These are phyloP conservation scores for Oryza officinalis DNA, from an alignment of 176 grass and related monocot genomes.

Conservation along the genomic window DNA sequence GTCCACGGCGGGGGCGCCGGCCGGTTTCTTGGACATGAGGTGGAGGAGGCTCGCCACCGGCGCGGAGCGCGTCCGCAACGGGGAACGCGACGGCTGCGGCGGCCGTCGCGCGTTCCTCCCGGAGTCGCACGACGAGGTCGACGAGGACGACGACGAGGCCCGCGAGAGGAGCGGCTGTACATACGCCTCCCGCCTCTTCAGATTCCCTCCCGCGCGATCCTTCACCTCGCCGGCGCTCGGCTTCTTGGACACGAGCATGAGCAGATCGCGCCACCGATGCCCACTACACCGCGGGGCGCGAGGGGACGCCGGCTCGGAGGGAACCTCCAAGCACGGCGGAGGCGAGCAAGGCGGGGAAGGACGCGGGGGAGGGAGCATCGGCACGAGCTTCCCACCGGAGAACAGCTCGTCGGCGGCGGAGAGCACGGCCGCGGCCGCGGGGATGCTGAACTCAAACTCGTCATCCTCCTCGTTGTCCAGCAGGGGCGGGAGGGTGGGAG, in stretches of 20 bases:
- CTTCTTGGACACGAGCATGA: constrained; percentile 46
- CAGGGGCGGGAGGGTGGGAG: neutral
- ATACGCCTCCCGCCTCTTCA: constrained; percentile 15
- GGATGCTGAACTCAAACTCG: constrained; percentile 68
- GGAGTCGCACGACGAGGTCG: constrained; percentile 48
- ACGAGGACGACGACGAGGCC: constrained; percentile 43
- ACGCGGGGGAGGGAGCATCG: constrained; percentile 25
- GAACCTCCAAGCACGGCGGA: constrained; percentile 6
- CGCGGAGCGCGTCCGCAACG: constrained; percentile 41
- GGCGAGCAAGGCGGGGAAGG: neutral
- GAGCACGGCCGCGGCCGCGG: constrained; percentile 44
- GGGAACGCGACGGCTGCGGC: constrained; percentile 27
- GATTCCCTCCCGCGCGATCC: neutral
- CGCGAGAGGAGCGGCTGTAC: constrained; percentile 55
- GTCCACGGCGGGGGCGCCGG: constrained; percentile 4
- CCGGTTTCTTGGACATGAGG: constrained; percentile 25
- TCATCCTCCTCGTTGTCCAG: neutral
- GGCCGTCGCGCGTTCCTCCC: constrained; percentile 20
- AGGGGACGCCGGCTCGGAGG: constrained; percentile 45
- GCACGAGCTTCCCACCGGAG: constrained; percentile 62
- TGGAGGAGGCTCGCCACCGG: constrained; percentile 50
- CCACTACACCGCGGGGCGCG: constrained; percentile 57
- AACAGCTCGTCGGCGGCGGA: constrained; percentile 77
- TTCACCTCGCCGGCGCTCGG: neutral
- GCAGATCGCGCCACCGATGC: constrained; percentile 59